phyloP scores from a whole-genome alignment of 768 basidiomycete species.

The Xerocomellus chrysenteron region DNA sequence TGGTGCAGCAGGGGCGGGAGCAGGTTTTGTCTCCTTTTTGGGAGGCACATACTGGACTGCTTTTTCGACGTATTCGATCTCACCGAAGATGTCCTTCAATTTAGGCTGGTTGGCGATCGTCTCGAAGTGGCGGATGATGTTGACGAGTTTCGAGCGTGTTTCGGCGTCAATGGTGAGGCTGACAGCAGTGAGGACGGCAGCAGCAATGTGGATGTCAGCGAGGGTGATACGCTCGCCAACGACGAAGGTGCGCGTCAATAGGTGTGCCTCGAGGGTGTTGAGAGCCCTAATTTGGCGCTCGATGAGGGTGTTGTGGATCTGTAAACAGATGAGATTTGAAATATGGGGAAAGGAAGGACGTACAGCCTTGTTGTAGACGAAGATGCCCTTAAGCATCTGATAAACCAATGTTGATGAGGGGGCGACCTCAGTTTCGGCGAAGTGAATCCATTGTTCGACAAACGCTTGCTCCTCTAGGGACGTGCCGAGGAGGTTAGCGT shows the following conservation, averaged over 20 bases:
- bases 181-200: constrained; percentile 54
- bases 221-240: constrained; percentile 93
- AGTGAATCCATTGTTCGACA: constrained; percentile 83
- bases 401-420: constrained; percentile 36
- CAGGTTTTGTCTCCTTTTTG: constrained; percentile 59
- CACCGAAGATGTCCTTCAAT: constrained; percentile 65
- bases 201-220: constrained; percentile 78
- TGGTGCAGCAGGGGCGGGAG: constrained; percentile 39
- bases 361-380: constrained; percentile 86
- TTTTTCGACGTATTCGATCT: constrained; percentile 64
- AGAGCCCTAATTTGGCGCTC: constrained; percentile 61
- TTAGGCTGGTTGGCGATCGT: constrained; percentile 85
- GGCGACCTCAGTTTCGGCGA: constrained; percentile 66
- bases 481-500: constrained; percentile 73
- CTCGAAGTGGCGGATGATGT: constrained; percentile 81
- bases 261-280: constrained; percentile 67
- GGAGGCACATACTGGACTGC: constrained; percentile 69
- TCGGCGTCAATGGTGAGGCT: constrained; percentile 61
- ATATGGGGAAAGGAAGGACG: constrained; percentile 26
- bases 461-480: constrained; percentile 65
- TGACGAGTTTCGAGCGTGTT: constrained; percentile 64
- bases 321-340: background rate
- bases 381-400: constrained; percentile 42
- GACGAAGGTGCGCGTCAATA: constrained; percentile 81
- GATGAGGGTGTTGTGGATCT: constrained; percentile 58